Base-by-base conservation (phyloP, 345 rosid genomes). In the Salix purpurea region DNA sequence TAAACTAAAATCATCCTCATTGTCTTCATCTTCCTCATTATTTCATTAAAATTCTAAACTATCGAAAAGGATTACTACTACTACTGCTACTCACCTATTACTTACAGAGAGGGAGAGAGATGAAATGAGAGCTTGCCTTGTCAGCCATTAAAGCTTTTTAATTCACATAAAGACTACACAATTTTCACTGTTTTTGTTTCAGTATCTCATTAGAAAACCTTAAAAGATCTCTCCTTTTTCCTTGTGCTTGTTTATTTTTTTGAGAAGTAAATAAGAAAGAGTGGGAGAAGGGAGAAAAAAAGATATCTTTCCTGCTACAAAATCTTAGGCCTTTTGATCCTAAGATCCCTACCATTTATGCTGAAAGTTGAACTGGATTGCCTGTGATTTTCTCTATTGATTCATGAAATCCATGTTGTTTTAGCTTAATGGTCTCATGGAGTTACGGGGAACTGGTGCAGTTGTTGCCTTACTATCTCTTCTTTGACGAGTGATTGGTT, bases 101-200 rank as follows among this genome's bases (percentile, higher is more conserved):
- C 11, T 39, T 39, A 2, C 42, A 42, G 37, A 42, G 26, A 78
- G 34, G 34, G 26, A 78, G 34, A 72, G 37, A 76, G 73, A 40
- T 7, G 42, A 39, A 8, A 75, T 71, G 82, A 73, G 71, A 28
- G 85, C 87, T 83, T 86, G 85, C 86, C 87, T 84, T 81, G 87
- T 88, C 85, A 84, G 89, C 88, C 89, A 86, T 86, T 48, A 24
- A 24, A 24, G 26, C 26, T 24, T 24, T 71, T 64, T 58, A 69
- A 54, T 80, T 83, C 80, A 50, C 72, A 46, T 65, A 52, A 74
- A 80, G 61, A 74, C 81, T 69, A 19, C 62, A 77, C 68, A 65
- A 19, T 64, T 72, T 70, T 54, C 72, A 26, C 71, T 66, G 66
- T 58, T 39, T 56, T 40, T 44, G 46, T 39, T 36, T 18, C 60